Percentiles rank a stretch among this genome's conserved stretches.
These are phyloP conservation scores for Meripilus lineatus DNA, from an alignment of 1,284 basidiomycete species.

Conservation along the genomic window DNA sequence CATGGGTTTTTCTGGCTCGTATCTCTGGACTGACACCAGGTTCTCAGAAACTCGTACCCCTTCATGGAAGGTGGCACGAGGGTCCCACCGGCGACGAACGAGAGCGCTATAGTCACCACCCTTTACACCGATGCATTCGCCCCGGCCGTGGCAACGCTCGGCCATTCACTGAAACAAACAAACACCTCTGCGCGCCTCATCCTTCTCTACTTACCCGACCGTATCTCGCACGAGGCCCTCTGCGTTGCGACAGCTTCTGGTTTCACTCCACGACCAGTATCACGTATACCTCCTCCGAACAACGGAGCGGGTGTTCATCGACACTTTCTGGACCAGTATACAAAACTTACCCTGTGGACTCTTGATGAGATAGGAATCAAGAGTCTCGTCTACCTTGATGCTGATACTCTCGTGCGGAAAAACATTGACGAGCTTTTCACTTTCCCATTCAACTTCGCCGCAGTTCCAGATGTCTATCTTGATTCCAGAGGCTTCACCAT, in stretches of 20 bases:
- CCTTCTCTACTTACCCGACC: constrained; percentile 35
- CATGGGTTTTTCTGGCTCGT: background rate
- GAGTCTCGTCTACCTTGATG: constrained; percentile 35
- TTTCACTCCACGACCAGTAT: constrained; percentile 33
- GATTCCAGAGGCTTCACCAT: constrained; percentile 30
- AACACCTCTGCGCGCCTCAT: constrained; percentile 30
- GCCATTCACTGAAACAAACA: constrained; percentile 30
- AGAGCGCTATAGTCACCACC: constrained; percentile 34
- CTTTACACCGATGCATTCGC: constrained; percentile 38
- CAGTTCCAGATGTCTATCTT: constrained; percentile 36
- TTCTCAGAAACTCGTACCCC: constrained; percentile 3
- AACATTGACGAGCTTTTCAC: constrained; percentile 44
- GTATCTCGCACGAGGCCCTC: constrained; percentile 32
- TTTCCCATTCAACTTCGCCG: constrained; percentile 37
- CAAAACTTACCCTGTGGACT: constrained; percentile 39
- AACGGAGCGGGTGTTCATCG: constrained; percentile 28
- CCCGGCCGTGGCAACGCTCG: constrained; percentile 35
- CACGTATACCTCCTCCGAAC: constrained; percentile 35
- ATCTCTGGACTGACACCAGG: background rate
- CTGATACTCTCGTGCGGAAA: constrained; percentile 35
- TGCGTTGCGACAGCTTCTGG: constrained; percentile 35
- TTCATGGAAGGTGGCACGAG: background rate
- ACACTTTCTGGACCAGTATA: constrained; percentile 39
- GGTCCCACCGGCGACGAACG: constrained; percentile 6
- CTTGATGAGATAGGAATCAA: constrained; percentile 31